Percentiles rank a stretch among this genome's conserved stretches.
These are phyloP conservation scores for Didymosphaeria variabile DNA, from an alignment of 2,329 filamentous ascomycete genomes.

Conservation along the genomic window DNA sequence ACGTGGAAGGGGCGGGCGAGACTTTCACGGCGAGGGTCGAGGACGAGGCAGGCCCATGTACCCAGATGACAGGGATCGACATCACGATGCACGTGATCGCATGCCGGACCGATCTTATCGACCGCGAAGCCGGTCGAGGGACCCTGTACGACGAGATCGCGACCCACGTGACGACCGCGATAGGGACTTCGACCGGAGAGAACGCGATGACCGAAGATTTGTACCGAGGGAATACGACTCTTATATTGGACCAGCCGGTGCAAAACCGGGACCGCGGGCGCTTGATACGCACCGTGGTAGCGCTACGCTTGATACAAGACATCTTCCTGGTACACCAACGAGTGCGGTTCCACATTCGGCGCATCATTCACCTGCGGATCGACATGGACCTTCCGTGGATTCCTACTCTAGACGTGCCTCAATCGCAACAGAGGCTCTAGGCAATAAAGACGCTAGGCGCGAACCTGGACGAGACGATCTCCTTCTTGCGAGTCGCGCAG, in stretches of 20 bases:
- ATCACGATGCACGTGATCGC: conserved; percentile 54
- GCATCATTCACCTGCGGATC: conserved; percentile 45
- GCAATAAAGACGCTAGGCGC: conserved; percentile 45
- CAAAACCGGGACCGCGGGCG: conserved; percentile 40
- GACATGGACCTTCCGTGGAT: conserved; percentile 40
- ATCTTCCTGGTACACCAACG: conserved; percentile 45
- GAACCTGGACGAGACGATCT: conserved; percentile 56
- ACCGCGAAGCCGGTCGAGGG: conserved; percentile 71
- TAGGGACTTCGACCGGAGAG: conserved; percentile 51
- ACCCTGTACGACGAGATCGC: conserved; percentile 63
- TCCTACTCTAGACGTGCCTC: conserved; percentile 49
- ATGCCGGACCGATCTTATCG: conserved; percentile 60
- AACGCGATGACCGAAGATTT: conserved; percentile 54
- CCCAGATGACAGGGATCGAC: conserved; percentile 59
- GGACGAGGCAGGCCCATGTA: conserved; percentile 58
- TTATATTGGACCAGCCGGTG: conserved; percentile 47
- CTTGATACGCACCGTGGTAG: conserved; percentile 44
- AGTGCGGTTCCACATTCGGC: conserved; percentile 44
- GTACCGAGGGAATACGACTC: conserved; percentile 57
- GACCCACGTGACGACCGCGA: conserved; percentile 48
- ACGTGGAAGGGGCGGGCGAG: conserved; percentile 59
- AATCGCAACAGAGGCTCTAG: conserved; percentile 43
- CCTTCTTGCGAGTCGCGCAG: conserved; percentile 55
- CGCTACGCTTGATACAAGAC: conserved; percentile 39
- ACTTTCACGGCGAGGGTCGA: conserved; percentile 37